A percentile compares a stretch with the other conserved stretches of the same genome.
These are phyloP conservation scores for Casuarina cunninghamiana DNA, from an alignment of 306 rosid species.

Conservation along the genomic window DNA sequence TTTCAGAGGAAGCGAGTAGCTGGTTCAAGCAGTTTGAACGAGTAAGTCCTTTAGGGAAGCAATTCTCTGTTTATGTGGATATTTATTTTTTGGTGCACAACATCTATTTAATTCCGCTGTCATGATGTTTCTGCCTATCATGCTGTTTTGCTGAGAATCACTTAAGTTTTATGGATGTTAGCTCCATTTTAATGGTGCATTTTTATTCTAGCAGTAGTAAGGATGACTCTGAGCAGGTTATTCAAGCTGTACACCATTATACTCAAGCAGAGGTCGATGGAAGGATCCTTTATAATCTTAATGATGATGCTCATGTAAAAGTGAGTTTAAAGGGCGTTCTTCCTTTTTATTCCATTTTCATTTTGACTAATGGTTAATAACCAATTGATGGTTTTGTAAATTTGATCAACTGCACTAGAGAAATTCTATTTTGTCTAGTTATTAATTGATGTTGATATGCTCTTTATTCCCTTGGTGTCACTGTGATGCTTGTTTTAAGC, in stretches of 20 bases:
- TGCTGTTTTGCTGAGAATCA: not conserved
- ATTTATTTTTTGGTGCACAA: not conserved
- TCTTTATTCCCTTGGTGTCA: not conserved
- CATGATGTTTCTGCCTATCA: not conserved
- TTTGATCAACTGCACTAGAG: not conserved
- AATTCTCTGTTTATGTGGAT: not conserved
- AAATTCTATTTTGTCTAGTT: not conserved
- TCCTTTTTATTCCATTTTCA: not conserved
- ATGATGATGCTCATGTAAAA: slow-evolving; percentile 70
- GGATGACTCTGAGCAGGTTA: slow-evolving; percentile 35
- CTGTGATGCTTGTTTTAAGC: not conserved
- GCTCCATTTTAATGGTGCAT: not conserved
- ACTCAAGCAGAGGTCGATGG: slow-evolving; percentile 56
- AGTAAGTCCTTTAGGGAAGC: not conserved
- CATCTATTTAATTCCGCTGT: not conserved
- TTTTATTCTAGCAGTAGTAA: slow-evolving; percentile 10
- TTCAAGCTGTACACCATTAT: slow-evolving; percentile 52
- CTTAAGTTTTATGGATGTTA: not conserved
- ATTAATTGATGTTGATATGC: not conserved
- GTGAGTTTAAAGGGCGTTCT: slow-evolving; percentile 33
- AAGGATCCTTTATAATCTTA: slow-evolving; percentile 33
- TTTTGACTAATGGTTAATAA: not conserved
- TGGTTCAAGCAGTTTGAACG: slow-evolving; percentile 11
- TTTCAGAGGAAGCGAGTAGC: slow-evolving; percentile 11
- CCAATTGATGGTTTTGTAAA: not conserved